phyloP scores from a whole-genome alignment of 31 red algal species.

The Asparagopsis taxiformis region DNA sequence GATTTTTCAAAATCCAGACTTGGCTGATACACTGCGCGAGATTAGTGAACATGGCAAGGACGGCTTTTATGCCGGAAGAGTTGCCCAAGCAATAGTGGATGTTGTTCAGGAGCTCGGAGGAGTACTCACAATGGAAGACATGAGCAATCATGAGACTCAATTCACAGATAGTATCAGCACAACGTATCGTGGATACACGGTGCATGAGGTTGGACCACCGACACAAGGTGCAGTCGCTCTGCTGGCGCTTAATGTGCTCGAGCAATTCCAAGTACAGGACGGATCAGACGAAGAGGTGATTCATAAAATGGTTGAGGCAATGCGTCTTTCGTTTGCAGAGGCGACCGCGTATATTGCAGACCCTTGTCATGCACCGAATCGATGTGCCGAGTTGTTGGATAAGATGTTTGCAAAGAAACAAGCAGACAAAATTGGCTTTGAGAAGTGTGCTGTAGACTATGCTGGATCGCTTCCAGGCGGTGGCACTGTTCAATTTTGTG shows the following conservation, averaged over 20 bases:
- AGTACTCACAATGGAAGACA: conserved; percentile 58
- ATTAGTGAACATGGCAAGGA: conserved; percentile 41
- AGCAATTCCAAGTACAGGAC: conserved; percentile 1
- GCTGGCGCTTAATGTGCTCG: conserved; percentile 74
- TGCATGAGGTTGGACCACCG: conserved; percentile 74
- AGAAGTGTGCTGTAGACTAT: not conserved
- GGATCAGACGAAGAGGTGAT: conserved; percentile 7
- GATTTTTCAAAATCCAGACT: conserved; percentile 48
- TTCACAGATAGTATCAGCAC: conserved; percentile 32
- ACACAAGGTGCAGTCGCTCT: conserved; percentile 79
- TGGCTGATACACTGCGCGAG: conserved; percentile 42
- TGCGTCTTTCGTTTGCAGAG: conserved; percentile 53
- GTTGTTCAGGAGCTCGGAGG: conserved; percentile 39
- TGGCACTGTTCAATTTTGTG: conserved; percentile 92
- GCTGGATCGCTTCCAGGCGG: conserved; percentile 5
- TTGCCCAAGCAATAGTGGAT: conserved; percentile 64
- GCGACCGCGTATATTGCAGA: conserved; percentile 40
- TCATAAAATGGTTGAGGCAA: conserved; percentile 57
- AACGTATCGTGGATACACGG: conserved; percentile 55
- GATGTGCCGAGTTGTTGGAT: not conserved
- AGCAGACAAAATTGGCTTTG: not conserved
- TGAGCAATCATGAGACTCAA: conserved; percentile 49
- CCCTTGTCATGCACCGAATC: not conserved
- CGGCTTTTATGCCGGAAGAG: conserved; percentile 74
- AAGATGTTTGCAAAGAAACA: conserved; percentile 2